Evolutionary conservation across 2,329 filamentous ascomycete genomes (phyloP).

Genomic region (Aspergillus sp.): DNA sequence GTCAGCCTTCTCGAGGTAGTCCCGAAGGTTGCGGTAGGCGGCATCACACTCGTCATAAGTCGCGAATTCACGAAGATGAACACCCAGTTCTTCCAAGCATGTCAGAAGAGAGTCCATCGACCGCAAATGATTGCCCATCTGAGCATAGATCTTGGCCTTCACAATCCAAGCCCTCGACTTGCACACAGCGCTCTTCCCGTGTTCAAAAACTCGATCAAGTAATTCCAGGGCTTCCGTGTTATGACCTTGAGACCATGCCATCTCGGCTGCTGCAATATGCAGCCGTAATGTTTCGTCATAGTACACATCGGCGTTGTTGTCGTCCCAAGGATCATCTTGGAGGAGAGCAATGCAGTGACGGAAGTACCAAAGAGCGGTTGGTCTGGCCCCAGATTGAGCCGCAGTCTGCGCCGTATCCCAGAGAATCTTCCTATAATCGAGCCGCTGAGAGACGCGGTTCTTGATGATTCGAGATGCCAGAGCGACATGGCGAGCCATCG

Average conservation of each 20-base stretch:
- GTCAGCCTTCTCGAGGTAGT: constrained; percentile 59
- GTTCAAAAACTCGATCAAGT: constrained; percentile 66
- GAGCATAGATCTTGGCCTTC: constrained; percentile 73
- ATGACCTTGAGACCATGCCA: constrained; percentile 74
- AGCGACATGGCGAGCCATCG: constrained; percentile 77
- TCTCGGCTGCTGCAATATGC: constrained; percentile 76
- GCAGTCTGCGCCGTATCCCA: constrained; percentile 76
- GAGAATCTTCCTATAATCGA: constrained; percentile 70
- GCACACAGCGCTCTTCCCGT: constrained; percentile 70
- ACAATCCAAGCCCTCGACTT: constrained; percentile 82
- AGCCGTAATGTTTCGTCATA: constrained; percentile 84
- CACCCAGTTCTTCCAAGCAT: constrained; percentile 67
- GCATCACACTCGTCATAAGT: constrained; percentile 75
- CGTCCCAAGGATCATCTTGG: constrained; percentile 74
- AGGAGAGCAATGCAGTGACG: constrained; percentile 73
- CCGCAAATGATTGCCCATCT: constrained; percentile 66
- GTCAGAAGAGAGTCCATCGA: constrained; percentile 69
- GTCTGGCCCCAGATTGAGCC: constrained; percentile 76
- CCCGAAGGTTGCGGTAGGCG: constrained; percentile 64
- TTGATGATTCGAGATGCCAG: constrained; percentile 74
- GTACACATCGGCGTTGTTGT: constrained; percentile 65
- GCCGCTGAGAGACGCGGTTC: constrained; percentile 56
- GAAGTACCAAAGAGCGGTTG: constrained; percentile 80
- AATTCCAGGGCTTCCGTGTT: constrained; percentile 64
- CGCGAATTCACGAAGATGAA: constrained; percentile 63